Conservation (phyloP, 371 early-diverging fungal species). For the Mortierella sp. region DNA sequence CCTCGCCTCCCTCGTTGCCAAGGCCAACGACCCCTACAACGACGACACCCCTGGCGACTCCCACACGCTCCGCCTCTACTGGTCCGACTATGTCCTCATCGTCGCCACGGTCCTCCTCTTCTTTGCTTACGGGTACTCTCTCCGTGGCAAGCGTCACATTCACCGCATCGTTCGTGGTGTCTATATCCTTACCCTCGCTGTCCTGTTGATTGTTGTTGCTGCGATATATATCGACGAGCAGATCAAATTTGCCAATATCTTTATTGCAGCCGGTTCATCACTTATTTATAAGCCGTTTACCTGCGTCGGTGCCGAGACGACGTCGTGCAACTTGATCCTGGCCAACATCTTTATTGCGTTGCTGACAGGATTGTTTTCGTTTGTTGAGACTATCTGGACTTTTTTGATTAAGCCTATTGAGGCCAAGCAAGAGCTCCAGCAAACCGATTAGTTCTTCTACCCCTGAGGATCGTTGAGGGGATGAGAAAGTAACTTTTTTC, state of each 20-base stretch:
- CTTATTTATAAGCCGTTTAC: neutral
- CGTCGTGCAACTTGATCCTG: conserved; percentile 1
- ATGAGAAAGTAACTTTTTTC: too few relatives aligned
- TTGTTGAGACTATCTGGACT: neutral
- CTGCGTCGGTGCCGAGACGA: conserved; percentile 1
- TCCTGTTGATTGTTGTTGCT: neutral
- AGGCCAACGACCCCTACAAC: neutral
- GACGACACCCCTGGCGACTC: neutral
- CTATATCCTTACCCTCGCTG: neutral
- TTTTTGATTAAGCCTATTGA: neutral
- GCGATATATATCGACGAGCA: neutral
- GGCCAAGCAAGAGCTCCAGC: neutral
- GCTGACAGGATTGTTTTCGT: neutral
- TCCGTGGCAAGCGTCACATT: neutral
- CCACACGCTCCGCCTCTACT: neutral
- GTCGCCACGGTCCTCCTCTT: neutral
- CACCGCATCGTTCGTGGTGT: neutral
- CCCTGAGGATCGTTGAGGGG: too few relatives aligned
- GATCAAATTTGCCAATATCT: neutral
- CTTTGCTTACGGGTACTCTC: neutral
- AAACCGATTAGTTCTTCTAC: neutral
- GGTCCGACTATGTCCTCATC: conserved; percentile 10
- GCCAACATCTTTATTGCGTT: neutral
- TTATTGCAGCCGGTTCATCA: neutral
- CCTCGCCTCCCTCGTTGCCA: neutral